A percentile compares a stretch with the other conserved stretches of the same genome.
phyloP scores from a whole-genome alignment of 2,329 filamentous ascomycete species.

The Pseudogymnoascus sp. region DNA sequence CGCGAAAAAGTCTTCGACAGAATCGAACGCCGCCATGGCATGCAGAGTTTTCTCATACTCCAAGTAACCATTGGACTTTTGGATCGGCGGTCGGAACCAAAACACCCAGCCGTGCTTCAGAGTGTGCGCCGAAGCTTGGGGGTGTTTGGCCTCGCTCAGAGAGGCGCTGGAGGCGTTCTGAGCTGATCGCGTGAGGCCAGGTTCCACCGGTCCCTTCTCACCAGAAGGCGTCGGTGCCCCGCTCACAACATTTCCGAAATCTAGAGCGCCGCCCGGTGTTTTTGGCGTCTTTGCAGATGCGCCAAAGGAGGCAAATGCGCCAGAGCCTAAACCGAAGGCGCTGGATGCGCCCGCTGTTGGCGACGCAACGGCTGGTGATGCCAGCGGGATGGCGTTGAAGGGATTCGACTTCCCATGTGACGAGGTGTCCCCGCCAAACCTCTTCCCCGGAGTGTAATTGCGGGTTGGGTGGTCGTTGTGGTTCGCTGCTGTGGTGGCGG shows the following conservation, averaged over 20 bases:
- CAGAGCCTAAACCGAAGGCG: conserved; percentile 88
- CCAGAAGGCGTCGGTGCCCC: conserved; percentile 44
- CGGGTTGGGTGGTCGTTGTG: conserved; percentile 48
- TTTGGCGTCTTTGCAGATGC: conserved; percentile 77
- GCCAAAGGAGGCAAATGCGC: conserved; percentile 94
- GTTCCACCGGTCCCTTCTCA: conserved; percentile 43
- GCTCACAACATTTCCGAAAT: conserved; percentile 53
- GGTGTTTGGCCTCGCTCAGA: conserved; percentile 38
- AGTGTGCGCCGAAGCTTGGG: conserved; percentile 42
- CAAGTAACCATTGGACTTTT: conserved; percentile 76
- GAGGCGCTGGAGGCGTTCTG: conserved; percentile 36
- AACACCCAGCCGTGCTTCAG: conserved; percentile 89
- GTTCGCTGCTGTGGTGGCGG: conserved; percentile 32
- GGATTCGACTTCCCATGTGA: conserved; percentile 70
- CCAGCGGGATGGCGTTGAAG: conserved; percentile 66
- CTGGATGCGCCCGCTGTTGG: conserved; percentile 71
- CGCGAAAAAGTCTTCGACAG: conserved; percentile 83
- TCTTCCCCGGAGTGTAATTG: conserved; percentile 58
- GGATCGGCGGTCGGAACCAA: conserved; percentile 94
- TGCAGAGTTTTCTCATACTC: conserved; percentile 97
- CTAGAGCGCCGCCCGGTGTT: conserved; percentile 70
- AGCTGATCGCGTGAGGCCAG: conserved; percentile 9
- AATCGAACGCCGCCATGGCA: conserved; percentile 70
- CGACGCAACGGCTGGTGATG: conserved; percentile 60
- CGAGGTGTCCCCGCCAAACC: conserved; percentile 63